phyloP scores from a whole-genome alignment of 305 asterid species.

The Fraxinus baroniana region DNA sequence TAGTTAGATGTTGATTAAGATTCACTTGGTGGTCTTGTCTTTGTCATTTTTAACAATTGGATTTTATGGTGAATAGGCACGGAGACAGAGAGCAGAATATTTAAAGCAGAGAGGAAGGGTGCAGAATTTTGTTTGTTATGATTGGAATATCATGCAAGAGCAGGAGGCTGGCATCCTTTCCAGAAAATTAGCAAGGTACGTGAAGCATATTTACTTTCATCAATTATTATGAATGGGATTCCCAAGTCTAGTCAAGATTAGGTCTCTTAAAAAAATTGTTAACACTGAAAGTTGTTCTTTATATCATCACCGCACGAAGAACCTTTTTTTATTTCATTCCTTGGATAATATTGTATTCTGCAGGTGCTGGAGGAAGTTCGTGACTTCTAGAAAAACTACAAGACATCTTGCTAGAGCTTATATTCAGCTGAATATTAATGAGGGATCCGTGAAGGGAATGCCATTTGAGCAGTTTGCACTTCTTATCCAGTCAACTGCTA shows the following conservation, averaged over 20 bases:
- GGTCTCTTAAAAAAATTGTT: background rate
- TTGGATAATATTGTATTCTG: conserved; percentile 18
- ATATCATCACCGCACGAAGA: conserved; percentile 6
- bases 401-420: conserved; percentile 61
- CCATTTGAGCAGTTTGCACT: conserved; percentile 88
- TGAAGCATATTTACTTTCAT: background rate
- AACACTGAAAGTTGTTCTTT: background rate
- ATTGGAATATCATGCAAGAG: conserved; percentile 55
- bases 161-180: conserved; percentile 74
- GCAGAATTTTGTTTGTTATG: conserved; percentile 30
- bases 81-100: conserved; percentile 83
- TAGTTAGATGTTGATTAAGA: background rate
- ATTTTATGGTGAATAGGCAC: conserved; percentile 53
- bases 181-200: conserved; percentile 70
- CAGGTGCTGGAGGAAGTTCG: conserved; percentile 80
- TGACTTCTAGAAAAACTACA: conserved; percentile 49
- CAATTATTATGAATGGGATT: background rate
- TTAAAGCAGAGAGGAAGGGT: conserved; percentile 74
- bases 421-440: conserved; percentile 55
- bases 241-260: background rate
- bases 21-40: background rate
- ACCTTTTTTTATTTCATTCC: background rate
- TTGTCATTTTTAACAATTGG: conserved; percentile 9
- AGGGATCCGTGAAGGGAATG: conserved; percentile 63
- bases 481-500: conserved; percentile 60